Evolutionary conservation across 2,329 filamentous ascomycete genomes (phyloP).

Genomic region (Ophiocordyceps polyrhachis-furcata): DNA sequence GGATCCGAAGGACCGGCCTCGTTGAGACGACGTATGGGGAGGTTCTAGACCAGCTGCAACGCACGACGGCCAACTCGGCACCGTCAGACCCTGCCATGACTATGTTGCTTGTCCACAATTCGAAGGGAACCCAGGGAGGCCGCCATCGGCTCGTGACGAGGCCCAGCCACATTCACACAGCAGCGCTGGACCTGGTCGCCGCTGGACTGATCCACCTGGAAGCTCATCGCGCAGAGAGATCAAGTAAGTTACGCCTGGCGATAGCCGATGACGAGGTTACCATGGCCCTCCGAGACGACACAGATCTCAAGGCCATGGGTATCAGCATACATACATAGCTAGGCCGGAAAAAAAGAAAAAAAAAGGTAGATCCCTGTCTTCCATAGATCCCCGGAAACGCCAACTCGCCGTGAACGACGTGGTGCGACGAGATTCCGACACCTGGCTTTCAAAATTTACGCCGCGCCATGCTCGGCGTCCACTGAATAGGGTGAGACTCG

Average conservation of each 20-base stretch:
- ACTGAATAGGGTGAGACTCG: constrained; percentile 79
- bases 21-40: constrained; percentile 79
- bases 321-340: constrained; percentile 23
- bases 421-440: not conserved
- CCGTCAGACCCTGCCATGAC: constrained; percentile 18
- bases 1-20: constrained; percentile 66
- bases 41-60: constrained; percentile 56
- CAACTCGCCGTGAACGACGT: too few relatives aligned
- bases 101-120: constrained; percentile 13
- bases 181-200: constrained; percentile 67
- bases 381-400: too few relatives aligned
- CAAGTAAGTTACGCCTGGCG: constrained; percentile 69
- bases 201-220: constrained; percentile 80
- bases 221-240: constrained; percentile 59
- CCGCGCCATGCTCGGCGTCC: constrained; percentile 65
- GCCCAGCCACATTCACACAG: constrained; percentile 37
- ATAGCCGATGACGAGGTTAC: constrained; percentile 84
- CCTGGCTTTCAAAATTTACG: constrained; percentile 43
- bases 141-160: constrained; percentile 13
- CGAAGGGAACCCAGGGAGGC: constrained; percentile 9
- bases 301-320: constrained; percentile 65
- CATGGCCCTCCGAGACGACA: constrained; percentile 73
- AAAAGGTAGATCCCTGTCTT: too few relatives aligned
- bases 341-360: constrained; percentile 1
- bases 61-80: constrained; percentile 16